These are phyloP conservation scores for Trichomonas tenax DNA, from an alignment of 208 protist genomes.

Conservation along the genomic window DNA sequence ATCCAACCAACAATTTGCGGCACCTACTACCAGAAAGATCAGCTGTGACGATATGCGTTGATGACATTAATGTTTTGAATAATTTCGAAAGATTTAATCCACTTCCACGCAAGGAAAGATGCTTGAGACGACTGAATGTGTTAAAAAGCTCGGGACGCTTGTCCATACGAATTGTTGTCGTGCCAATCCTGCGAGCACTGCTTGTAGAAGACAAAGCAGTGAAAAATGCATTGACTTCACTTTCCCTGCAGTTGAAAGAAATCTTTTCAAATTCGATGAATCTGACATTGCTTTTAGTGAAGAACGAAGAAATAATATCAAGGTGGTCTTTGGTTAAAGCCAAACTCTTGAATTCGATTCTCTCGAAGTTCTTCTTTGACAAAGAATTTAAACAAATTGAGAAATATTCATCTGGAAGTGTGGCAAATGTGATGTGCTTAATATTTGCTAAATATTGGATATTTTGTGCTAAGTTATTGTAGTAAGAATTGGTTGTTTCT, in stretches of 20 bases:
- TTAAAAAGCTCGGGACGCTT: background rate
- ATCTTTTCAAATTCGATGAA: background rate
- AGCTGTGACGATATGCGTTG: background rate
- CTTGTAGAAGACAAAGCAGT: background rate
- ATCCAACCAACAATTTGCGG: background rate
- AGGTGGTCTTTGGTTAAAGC: background rate
- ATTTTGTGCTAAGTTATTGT: background rate
- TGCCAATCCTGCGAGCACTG: background rate
- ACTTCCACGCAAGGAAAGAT: background rate
- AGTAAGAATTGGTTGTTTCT: background rate
- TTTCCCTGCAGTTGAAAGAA: background rate
- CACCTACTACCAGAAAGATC: background rate
- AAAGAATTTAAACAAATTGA: background rate
- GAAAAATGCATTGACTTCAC: background rate
- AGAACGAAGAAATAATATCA: background rate
- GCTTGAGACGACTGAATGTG: background rate
- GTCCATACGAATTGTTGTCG: background rate
- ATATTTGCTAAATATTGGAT: background rate
- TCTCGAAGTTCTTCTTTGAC: background rate
- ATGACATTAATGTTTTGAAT: background rate
- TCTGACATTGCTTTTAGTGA: background rate
- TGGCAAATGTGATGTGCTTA: background rate
- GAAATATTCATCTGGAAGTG: background rate
- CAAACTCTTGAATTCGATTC: background rate
- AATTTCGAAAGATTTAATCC: background rate